phyloP scores from a whole-genome alignment of 2,329 filamentous ascomycete species.

The Xylariaceae sp. region DNA sequence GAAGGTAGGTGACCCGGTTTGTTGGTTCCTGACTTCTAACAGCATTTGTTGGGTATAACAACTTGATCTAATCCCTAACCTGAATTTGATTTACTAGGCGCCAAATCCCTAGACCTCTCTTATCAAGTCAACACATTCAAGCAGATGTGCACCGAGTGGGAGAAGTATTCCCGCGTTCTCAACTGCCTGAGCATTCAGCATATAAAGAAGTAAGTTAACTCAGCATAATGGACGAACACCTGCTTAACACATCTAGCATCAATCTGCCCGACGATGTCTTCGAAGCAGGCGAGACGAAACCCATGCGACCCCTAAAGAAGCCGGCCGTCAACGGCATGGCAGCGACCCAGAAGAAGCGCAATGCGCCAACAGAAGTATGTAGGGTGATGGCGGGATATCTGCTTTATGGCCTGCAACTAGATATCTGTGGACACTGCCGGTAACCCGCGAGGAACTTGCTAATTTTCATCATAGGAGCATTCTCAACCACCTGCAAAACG shows the following conservation, averaged over 20 bases:
- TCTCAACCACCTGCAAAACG: constrained; percentile 33
- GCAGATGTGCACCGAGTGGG: constrained; percentile 70
- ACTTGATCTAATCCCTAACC: constrained; percentile 24
- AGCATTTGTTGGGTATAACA: constrained; percentile 11
- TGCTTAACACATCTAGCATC: constrained; percentile 53
- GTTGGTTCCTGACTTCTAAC: neutral
- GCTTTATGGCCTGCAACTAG: constrained; percentile 22
- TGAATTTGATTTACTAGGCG: constrained; percentile 43
- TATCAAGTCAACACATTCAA: constrained; percentile 85
- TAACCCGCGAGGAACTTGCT: constrained; percentile 22
- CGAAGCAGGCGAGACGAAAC: constrained; percentile 69
- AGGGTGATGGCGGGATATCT: constrained; percentile 26
- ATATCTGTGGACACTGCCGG: constrained; percentile 19
- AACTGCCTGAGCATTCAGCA: constrained; percentile 79
- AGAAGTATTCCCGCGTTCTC: constrained; percentile 68
- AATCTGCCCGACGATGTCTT: constrained; percentile 90
- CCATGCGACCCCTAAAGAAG: constrained; percentile 53
- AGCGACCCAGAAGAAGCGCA: constrained; percentile 43
- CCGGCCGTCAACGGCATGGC: constrained; percentile 37
- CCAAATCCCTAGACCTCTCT: constrained; percentile 71
- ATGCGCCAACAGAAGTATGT: constrained; percentile 39
- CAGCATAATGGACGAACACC: constrained; percentile 12
- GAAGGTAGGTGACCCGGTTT: constrained; percentile 54
- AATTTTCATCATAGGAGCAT: constrained; percentile 27
- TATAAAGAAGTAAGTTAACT: constrained; percentile 69